Evolutionary conservation across 306 rosid species (phyloP).

Genomic region (Adenanthera pavonina): DNA sequence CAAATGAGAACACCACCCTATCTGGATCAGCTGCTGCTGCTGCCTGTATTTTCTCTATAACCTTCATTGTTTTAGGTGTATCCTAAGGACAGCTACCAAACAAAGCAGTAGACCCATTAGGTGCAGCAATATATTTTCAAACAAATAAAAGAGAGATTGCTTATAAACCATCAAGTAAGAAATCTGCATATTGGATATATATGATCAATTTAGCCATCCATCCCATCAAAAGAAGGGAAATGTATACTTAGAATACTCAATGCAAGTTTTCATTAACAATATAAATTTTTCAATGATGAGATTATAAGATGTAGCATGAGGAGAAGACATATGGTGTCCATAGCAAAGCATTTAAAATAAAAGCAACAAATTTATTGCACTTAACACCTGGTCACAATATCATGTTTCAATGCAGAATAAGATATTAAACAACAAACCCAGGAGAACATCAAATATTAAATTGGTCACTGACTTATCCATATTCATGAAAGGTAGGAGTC

Average conservation of each 20-base stretch:
- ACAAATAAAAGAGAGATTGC: not conserved
- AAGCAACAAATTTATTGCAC: not conserved
- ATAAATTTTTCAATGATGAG: not conserved
- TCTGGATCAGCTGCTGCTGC: constrained; percentile 54
- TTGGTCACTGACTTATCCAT: not conserved
- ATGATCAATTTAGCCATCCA: not conserved
- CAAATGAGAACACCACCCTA: constrained; percentile 85
- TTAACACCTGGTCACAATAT: not conserved
- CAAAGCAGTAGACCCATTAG: constrained; percentile 32
- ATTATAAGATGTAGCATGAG: not conserved
- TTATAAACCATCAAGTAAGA: not conserved
- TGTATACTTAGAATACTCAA: not conserved
- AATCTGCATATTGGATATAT: not conserved
- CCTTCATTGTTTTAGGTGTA: constrained; percentile 57
- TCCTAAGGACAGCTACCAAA: constrained; percentile 33
- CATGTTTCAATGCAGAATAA: not conserved
- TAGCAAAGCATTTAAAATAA: not conserved
- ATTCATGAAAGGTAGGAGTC: not conserved
- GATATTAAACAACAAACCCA: not conserved
- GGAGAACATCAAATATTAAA: not conserved
- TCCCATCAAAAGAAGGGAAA: not conserved
- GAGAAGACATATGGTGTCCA: not conserved
- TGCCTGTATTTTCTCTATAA: constrained; percentile 76
- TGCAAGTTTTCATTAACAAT: not conserved
- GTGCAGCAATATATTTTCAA: constrained; percentile 16